Conservation (phyloP, 495 filamentous ascomycete genomes). For the Annulohypoxylon maeteangense region DNA sequence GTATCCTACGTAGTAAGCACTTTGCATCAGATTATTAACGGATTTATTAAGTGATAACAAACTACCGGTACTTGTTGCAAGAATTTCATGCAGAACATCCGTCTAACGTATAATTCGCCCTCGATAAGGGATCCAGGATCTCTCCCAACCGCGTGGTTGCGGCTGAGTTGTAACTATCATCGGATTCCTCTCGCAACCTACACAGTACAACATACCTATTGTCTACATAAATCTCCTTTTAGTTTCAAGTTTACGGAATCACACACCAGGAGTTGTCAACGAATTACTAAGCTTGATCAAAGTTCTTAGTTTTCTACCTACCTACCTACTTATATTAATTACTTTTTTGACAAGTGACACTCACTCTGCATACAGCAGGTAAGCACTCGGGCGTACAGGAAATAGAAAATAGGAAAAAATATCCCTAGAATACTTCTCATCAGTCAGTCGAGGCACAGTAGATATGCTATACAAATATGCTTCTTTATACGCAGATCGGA, state of each 20-base stretch:
- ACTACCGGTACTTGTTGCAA: neutral
- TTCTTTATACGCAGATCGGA: slow-evolving; percentile 7
- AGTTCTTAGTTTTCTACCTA: neutral
- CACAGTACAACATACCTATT: no score
- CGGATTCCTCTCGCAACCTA: slow-evolving; percentile 6
- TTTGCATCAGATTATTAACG: slow-evolving; percentile 16
- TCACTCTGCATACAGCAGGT: neutral
- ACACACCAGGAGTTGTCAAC: neutral
- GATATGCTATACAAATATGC: slow-evolving; percentile 9
- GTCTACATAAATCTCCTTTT: slow-evolving; percentile 11
- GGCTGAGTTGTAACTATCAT: slow-evolving; percentile 23
- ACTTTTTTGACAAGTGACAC: neutral
- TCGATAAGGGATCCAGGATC: neutral
- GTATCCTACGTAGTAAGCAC: slow-evolving; percentile 30
- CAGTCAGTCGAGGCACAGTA: slow-evolving; percentile 12
- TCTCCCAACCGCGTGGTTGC: slow-evolving; percentile 19
- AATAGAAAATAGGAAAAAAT: no score
- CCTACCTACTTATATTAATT: neutral
- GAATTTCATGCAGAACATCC: slow-evolving; percentile 11
- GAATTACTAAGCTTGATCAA: neutral
- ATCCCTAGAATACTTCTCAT: neutral
- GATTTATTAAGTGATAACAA: slow-evolving; percentile 21
- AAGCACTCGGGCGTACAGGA: neutral
- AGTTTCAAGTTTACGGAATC: slow-evolving; percentile 13
- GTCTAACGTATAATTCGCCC: neutral